A percentile compares a stretch with the other conserved stretches of the same genome.
These are phyloP conservation scores for Apiospora kogelbergensis DNA, from an alignment of 2,329 filamentous ascomycete genomes.

Conservation along the genomic window DNA sequence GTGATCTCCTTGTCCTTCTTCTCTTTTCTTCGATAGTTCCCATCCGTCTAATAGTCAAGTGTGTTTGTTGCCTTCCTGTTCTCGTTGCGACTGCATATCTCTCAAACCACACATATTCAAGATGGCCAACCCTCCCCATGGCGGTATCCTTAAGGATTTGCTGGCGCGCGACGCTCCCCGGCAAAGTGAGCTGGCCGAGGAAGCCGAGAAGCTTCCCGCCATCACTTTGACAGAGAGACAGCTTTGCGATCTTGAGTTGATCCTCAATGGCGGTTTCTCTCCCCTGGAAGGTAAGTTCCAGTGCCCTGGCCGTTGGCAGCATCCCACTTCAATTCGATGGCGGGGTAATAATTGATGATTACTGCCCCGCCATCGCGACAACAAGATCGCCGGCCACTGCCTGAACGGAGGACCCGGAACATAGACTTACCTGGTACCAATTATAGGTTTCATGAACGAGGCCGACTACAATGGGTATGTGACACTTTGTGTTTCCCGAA, in stretches of 20 bases:
- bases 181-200: slow-evolving; percentile 74
- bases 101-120: background rate
- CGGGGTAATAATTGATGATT: background rate
- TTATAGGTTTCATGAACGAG: slow-evolving; percentile 89
- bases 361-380: slow-evolving; percentile 15
- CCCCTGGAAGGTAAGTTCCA: slow-evolving; percentile 80
- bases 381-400: background rate
- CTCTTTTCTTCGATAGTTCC: background rate
- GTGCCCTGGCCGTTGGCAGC: background rate
- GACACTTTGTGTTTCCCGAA: slow-evolving; percentile 10
- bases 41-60: background rate
- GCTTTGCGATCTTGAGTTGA: slow-evolving; percentile 95
- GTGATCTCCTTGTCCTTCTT: background rate
- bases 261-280: slow-evolving; percentile 96
- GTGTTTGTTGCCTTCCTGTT: background rate
- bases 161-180: slow-evolving; percentile 87
- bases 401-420: background rate
- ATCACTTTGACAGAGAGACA: slow-evolving; percentile 88
- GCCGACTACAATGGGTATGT: slow-evolving; percentile 89
- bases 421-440: slow-evolving; percentile 23
- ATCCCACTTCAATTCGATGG: slow-evolving; percentile 6
- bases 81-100: background rate
- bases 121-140: slow-evolving; percentile 75
- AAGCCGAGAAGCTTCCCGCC: slow-evolving; percentile 85
- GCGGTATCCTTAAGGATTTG: slow-evolving; percentile 96